phyloP scores from a whole-genome alignment of 2,329 filamentous ascomycete species.

The Phyllosticta capitalensis region DNA sequence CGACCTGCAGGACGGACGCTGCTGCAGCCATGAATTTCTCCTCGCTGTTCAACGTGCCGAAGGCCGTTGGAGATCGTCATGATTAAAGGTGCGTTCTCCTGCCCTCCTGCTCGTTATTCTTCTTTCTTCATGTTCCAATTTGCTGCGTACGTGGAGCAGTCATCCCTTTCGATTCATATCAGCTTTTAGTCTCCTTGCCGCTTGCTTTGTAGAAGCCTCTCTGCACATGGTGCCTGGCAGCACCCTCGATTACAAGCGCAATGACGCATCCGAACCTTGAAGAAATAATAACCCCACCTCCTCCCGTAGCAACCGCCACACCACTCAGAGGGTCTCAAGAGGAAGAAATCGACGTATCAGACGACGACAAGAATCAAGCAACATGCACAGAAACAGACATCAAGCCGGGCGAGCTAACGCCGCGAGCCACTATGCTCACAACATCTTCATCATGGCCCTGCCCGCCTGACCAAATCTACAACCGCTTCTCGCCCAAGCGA shows the following conservation, averaged over 20 bases:
- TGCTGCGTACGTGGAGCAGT: not conserved
- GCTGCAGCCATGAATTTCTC: slow-evolving; percentile 24
- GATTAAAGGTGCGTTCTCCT: not conserved
- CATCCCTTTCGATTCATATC: not conserved
- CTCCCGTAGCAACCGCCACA: not conserved
- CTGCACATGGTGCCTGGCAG: not conserved
- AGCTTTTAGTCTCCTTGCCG: not conserved
- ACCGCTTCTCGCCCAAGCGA: slow-evolving; percentile 49
- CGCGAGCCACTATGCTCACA: not conserved
- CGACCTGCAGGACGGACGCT: slow-evolving; percentile 19
- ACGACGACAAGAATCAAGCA: not conserved
- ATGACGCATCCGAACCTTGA: not conserved
- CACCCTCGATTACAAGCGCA: not conserved
- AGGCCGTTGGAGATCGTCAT: not conserved
- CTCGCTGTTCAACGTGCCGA: not conserved
- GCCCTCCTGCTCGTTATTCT: not conserved
- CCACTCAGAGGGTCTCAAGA: not conserved
- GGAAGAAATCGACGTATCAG: not conserved
- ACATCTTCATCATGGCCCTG: not conserved
- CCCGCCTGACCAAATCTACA: slow-evolving; percentile 47
- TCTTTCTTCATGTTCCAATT: not conserved
- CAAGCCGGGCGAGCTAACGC: not conserved
- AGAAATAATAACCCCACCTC: not conserved
- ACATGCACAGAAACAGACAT: not conserved
- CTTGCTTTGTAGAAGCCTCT: not conserved